phyloP scores from a whole-genome alignment of 2,329 filamentous ascomycete species.

The Fusarium sp. region DNA sequence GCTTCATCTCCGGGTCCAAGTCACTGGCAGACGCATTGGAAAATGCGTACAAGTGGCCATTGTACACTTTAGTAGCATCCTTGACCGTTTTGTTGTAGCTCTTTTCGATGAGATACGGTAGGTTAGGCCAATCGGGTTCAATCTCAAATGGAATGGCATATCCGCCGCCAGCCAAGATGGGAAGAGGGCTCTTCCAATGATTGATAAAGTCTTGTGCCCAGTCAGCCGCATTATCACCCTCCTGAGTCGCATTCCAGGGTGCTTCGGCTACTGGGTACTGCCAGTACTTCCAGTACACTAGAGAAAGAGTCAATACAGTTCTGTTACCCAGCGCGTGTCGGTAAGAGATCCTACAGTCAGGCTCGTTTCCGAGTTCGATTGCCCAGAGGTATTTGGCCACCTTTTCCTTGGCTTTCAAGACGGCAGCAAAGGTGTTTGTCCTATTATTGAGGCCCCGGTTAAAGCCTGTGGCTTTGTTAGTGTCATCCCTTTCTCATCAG shows the following conservation, averaged over 20 bases:
- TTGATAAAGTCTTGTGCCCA: background rate
- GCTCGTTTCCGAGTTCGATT: background rate
- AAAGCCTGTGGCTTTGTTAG: background rate
- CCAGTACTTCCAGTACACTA: slow-evolving; percentile 2
- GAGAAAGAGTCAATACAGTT: background rate
- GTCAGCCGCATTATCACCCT: background rate
- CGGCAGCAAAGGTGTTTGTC: background rate
- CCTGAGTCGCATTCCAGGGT: background rate
- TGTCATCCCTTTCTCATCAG: background rate
- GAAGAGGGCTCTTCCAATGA: background rate
- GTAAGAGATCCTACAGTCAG: background rate
- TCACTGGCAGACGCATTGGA: background rate
- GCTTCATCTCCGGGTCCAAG: background rate
- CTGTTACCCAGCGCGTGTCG: fast-evolving
- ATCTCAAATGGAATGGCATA: background rate
- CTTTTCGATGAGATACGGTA: background rate
- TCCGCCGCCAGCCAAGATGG: background rate
- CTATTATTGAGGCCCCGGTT: background rate
- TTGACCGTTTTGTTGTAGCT: background rate
- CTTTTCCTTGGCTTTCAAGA: background rate
- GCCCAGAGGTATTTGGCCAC: background rate
- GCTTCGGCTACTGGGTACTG: background rate
- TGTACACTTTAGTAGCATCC: background rate
- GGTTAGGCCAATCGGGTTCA: background rate
- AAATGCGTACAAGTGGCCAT: background rate